A percentile compares a stretch with the other conserved stretches of the same genome.
These are phyloP conservation scores for Penicillium fuscoglaucum DNA, from an alignment of 2,329 filamentous ascomycete species.

Conservation along the genomic window DNA sequence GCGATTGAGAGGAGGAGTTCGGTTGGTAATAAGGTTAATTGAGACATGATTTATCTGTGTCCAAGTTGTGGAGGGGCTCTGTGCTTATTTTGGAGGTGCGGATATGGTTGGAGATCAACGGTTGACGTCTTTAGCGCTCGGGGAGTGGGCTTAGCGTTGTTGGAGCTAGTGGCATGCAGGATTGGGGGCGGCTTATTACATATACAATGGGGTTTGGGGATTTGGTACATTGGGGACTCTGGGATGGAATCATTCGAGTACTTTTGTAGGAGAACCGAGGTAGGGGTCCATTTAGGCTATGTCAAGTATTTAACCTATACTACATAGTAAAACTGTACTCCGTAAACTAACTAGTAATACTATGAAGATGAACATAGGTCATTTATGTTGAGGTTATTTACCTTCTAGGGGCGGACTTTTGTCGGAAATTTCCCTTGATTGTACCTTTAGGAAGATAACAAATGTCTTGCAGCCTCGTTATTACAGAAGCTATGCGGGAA, in stretches of 20 bases:
- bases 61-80: background rate
- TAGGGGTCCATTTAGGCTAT: background rate
- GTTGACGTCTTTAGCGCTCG: background rate
- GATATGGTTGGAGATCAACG: background rate
- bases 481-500: background rate
- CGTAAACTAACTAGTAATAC: background rate
- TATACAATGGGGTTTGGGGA: background rate
- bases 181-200: background rate
- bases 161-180: background rate
- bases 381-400: background rate
- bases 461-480: background rate
- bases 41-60: background rate
- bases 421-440: background rate
- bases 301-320: background rate
- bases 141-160: background rate
- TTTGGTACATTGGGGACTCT: background rate
- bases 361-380: background rate
- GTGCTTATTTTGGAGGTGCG: background rate
- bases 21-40: background rate
- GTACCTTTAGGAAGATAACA: no score
- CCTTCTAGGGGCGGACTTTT: background rate
- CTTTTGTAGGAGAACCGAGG: background rate
- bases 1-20: background rate
- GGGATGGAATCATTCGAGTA: background rate
- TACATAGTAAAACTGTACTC: background rate